Evolutionary conservation across 2,329 filamentous ascomycete species (phyloP).

Genomic region (Bisporella sp.): DNA sequence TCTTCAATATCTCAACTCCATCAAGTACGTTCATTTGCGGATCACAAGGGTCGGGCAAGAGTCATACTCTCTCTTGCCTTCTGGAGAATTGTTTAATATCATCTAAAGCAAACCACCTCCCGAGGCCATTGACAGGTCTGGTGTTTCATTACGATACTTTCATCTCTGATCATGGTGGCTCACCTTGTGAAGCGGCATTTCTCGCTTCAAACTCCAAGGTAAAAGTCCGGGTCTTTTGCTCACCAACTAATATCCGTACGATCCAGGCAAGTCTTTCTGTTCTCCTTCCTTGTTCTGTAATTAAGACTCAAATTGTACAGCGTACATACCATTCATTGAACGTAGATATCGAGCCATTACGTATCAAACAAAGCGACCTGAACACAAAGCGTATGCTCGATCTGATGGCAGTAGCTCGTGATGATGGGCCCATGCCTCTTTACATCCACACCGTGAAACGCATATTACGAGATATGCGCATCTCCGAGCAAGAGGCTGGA

Average conservation of each 20-base stretch:
- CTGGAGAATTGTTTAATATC: constrained; percentile 40
- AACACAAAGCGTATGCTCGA: constrained; percentile 44
- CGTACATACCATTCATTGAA: constrained; percentile 32
- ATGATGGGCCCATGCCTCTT: constrained; percentile 34
- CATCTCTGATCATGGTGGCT: constrained; percentile 26
- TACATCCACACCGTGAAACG: constrained; percentile 42
- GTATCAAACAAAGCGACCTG: constrained; percentile 39
- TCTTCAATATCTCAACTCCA: constrained; percentile 46
- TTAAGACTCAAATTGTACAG: neutral
- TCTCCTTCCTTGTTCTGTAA: neutral
- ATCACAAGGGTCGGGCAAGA: constrained; percentile 55
- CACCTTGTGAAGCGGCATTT: constrained; percentile 47
- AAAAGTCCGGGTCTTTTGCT: constrained; percentile 43
- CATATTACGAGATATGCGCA: constrained; percentile 43
- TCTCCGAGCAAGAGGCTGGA: constrained; percentile 24
- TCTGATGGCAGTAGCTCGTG: constrained; percentile 42
- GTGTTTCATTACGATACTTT: constrained; percentile 50
- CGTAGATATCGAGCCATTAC: constrained; percentile 36
- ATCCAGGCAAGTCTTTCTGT: constrained; percentile 28
- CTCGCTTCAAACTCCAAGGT: constrained; percentile 38
- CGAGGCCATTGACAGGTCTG: constrained; percentile 41
- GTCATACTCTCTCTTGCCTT: constrained; percentile 51
- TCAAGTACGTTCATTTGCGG: constrained; percentile 57
- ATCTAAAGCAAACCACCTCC: constrained; percentile 34
- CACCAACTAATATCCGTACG: constrained; percentile 36